A percentile compares a stretch with the other conserved stretches of the same genome.
These are phyloP conservation scores for Aspergillus ustus DNA, from an alignment of 2,329 filamentous ascomycete genomes.

Conservation along the genomic window DNA sequence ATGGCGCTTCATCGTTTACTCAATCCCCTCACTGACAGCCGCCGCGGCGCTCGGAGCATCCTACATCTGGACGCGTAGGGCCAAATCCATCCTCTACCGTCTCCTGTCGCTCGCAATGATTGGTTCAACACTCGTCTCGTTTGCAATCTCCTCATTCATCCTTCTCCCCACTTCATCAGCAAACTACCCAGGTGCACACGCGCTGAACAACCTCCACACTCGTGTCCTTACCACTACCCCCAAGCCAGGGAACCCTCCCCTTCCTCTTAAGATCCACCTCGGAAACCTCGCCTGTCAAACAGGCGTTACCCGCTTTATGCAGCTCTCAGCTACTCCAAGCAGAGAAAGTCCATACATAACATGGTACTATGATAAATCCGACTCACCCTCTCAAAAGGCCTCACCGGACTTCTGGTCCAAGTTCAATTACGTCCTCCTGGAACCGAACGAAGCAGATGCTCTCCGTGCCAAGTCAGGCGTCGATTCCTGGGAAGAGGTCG, in stretches of 20 bases:
- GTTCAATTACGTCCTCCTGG: constrained; percentile 64
- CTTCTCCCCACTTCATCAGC: constrained; percentile 81
- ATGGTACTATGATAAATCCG: constrained; percentile 67
- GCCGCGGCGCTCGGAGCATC: constrained; percentile 74
- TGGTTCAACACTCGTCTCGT: constrained; percentile 63
- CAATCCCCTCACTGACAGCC: constrained; percentile 78
- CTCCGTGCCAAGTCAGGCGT: constrained; percentile 42
- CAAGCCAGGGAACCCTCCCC: constrained; percentile 22
- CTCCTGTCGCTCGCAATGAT: constrained; percentile 61
- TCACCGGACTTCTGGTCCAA: constrained; percentile 60
- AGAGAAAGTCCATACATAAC: background rate
- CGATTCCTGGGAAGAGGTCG: constrained; percentile 56
- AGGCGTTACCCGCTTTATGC: constrained; percentile 64
- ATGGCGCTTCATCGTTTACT: constrained; percentile 91
- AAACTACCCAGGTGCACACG: constrained; percentile 92
- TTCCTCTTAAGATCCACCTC: constrained; percentile 53
- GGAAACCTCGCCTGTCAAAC: constrained; percentile 68
- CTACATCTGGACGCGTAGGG: constrained; percentile 68
- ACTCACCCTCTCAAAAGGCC: constrained; percentile 53
- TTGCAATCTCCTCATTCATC: constrained; percentile 66
- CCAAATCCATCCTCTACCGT: constrained; percentile 63
- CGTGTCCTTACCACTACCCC: constrained; percentile 26
- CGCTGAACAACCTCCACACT: constrained; percentile 58
- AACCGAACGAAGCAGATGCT: constrained; percentile 41
- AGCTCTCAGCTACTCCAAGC: constrained; percentile 35